These are phyloP conservation scores for Aspergillus sergii DNA, from an alignment of 2,329 filamentous ascomycete species.

Conservation along the genomic window DNA sequence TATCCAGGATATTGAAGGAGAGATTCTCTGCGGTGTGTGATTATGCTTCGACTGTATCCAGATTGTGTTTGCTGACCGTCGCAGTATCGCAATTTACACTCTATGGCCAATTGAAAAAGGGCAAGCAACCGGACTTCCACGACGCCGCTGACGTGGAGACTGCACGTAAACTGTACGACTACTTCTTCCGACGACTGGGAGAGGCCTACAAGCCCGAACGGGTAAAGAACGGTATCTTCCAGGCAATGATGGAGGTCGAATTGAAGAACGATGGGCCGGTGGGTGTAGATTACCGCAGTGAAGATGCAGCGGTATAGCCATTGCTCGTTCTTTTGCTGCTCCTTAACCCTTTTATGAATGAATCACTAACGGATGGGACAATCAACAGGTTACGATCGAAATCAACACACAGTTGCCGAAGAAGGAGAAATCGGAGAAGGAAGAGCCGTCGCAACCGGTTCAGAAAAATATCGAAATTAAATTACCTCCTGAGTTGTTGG, in stretches of 20 bases:
- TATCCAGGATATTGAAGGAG: conserved; percentile 84
- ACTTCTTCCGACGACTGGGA: conserved; percentile 77
- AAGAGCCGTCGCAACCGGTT: conserved; percentile 12
- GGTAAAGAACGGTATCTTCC: conserved; percentile 95
- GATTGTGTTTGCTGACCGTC: conserved; percentile 8
- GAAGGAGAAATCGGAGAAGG: conserved; percentile 29
- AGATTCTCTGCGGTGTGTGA: conserved; percentile 84
- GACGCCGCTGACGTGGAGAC: conserved; percentile 77
- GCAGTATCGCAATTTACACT: conserved; percentile 96
- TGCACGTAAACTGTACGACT: conserved; percentile 78
- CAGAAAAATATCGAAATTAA: conserved; percentile 26
- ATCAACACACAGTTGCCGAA: conserved; percentile 51
- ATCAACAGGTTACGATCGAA: conserved; percentile 46
- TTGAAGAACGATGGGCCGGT: conserved; percentile 83
- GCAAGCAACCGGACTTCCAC: conserved; percentile 93
- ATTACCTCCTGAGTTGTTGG: conserved; percentile 29
- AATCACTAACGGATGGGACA: conserved; percentile 10
- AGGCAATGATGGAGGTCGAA: conserved; percentile 98
- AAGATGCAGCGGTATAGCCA: conserved; percentile 58
- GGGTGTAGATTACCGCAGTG: conserved; percentile 62
- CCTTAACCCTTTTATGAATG: conserved; percentile 9
- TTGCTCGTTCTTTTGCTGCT: conserved; percentile 31
- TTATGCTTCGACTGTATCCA: neutral
- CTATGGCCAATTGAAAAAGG: conserved; percentile 90
- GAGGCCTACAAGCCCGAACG: conserved; percentile 70